Conservation (phyloP, 768 basidiomycete genomes). For the Russula olivacea region DNA sequence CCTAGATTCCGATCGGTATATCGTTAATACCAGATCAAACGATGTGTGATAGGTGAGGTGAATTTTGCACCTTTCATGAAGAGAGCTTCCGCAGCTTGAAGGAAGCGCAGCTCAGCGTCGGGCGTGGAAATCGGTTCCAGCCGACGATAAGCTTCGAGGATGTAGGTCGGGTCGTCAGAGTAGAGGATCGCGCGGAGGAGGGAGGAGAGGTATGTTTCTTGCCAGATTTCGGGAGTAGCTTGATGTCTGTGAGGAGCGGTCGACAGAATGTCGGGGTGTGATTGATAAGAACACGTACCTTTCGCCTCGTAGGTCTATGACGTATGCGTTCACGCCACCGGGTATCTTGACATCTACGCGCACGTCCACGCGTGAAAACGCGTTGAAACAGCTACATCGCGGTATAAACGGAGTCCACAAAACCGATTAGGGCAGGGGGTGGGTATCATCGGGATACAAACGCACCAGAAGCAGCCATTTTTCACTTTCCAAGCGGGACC, state of each 20-base stretch:
- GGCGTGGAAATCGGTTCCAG: slow-evolving; percentile 88
- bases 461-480: slow-evolving; percentile 89
- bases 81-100: slow-evolving; percentile 83
- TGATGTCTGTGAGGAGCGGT: slow-evolving; percentile 54
- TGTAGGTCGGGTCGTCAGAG: slow-evolving; percentile 90
- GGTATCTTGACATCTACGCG: slow-evolving; percentile 98
- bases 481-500: slow-evolving; percentile 83
- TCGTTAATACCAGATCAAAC: neutral
- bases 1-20: slow-evolving; percentile 40
- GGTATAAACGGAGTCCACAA: neutral
- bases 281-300: slow-evolving; percentile 46
- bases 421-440: neutral
- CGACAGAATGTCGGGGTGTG: neutral
- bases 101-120: slow-evolving; percentile 85
- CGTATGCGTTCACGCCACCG: slow-evolving; percentile 91
- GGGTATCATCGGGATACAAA: slow-evolving; percentile 20
- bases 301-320: slow-evolving; percentile 90
- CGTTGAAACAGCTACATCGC: slow-evolving; percentile 83
- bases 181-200: slow-evolving; percentile 88
- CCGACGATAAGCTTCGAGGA: slow-evolving; percentile 89
- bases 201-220: slow-evolving; percentile 95
- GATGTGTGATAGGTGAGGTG: neutral
- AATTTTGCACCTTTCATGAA: slow-evolving; percentile 67
- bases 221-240: slow-evolving; percentile 90
- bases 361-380: slow-evolving; percentile 94